Evolutionary conservation across 169 alveolate species (phyloP).

Genomic region (Cytauxzoon felis): DNA sequence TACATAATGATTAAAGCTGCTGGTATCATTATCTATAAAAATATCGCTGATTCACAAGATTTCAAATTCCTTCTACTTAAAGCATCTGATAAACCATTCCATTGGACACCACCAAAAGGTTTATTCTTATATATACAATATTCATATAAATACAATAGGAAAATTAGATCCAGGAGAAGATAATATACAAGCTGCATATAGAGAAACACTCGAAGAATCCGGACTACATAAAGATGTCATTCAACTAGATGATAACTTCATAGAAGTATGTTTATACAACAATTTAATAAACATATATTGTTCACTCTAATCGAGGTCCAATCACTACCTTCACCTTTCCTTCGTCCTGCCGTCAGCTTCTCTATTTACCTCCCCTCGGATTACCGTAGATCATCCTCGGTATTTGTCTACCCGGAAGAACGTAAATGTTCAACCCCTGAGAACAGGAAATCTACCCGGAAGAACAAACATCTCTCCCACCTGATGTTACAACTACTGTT

Average conservation of each 20-base stretch:
- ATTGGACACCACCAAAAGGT: conserved; percentile 81
- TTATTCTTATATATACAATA: not conserved
- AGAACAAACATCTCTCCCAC: no score
- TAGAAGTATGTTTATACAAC: conserved; percentile 43
- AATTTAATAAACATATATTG: not conserved
- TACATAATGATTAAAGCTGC: conserved; percentile 45
- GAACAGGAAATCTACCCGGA: no score
- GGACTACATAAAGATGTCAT: conserved; percentile 55
- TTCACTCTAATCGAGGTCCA: not conserved
- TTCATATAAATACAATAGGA: not conserved
- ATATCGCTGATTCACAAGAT: not conserved
- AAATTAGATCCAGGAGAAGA: conserved; percentile 68
- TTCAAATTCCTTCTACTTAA: conserved; percentile 64
- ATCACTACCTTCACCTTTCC: not conserved
- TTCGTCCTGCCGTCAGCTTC: no score
- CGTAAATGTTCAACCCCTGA: no score
- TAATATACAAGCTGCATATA: conserved; percentile 62
- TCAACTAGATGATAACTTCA: conserved; percentile 49
- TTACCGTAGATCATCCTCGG: no score
- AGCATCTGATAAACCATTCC: conserved; percentile 68
- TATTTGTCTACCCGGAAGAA: no score
- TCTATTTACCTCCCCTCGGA: no score
- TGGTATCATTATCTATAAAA: conserved; percentile 47
- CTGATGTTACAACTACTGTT: no score
- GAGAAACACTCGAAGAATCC: conserved; percentile 74